phyloP scores from a whole-genome alignment of 2,329 filamentous ascomycete genomes.

The Ophiostoma sp. region DNA sequence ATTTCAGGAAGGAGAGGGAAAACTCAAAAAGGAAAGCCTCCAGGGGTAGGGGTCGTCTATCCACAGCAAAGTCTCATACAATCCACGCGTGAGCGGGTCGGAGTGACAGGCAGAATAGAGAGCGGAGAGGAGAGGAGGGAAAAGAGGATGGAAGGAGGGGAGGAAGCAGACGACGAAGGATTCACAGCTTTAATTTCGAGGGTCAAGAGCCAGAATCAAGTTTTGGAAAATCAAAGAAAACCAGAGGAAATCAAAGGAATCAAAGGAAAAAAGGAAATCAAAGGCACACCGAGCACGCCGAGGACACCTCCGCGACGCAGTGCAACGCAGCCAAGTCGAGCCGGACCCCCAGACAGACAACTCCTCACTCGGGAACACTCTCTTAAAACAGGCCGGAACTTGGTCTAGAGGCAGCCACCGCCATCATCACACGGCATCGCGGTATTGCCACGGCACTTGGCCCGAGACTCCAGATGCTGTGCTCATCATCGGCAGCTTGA shows the following conservation, averaged over 20 bases:
- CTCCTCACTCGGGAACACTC: not conserved
- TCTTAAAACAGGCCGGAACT: not conserved
- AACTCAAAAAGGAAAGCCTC: not conserved
- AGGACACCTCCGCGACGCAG: not conserved
- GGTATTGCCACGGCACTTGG: slow-evolving; percentile 9
- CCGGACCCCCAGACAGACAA: not conserved
- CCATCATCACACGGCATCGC: not conserved
- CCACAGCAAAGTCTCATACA: slow-evolving; percentile 13
- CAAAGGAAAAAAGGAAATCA: no score
- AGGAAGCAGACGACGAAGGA: not conserved
- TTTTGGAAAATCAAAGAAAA: not conserved
- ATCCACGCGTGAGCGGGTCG: not conserved
- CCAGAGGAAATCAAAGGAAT: not conserved
- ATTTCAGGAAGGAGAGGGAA: slow-evolving; percentile 8
- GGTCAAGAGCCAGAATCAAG: not conserved
- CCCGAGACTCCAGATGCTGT: slow-evolving; percentile 8
- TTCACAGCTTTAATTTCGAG: not conserved
- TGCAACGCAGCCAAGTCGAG: not conserved
- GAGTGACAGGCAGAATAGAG: not conserved
- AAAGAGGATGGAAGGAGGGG: not conserved
- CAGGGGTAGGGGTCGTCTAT: slow-evolving; percentile 10
- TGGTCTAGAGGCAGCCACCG: not conserved
- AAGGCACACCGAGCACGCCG: not conserved
- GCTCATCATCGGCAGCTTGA: not conserved
- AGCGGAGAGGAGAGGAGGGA: not conserved